Evolutionary conservation across 2,329 filamentous ascomycete species (phyloP), one percentile per base, ranked within the genome.

Genomic region (Graphilbum sp.): DNA sequence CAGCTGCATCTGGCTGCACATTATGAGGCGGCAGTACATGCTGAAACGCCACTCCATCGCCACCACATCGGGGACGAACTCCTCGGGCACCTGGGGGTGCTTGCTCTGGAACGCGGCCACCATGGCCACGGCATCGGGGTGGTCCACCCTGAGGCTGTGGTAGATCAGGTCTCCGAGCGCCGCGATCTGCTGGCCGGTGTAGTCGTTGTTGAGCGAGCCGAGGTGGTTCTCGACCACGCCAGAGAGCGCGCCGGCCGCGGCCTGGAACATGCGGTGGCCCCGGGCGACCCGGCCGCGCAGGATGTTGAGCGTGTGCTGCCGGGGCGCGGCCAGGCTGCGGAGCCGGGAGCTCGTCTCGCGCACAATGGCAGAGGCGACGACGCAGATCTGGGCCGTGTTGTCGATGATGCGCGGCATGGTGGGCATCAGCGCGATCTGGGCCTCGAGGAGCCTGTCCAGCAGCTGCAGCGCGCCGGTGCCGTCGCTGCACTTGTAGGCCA

Each of bases 1-100:
- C 29, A 95, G 64, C 51, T 93, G 84, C 85, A 96, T 94, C 50
- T 88, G 83, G 27, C 82, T 79, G 41, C 83, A 88, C 50, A 71
- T 75, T 37, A 95, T 77, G 46, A 88, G 75, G 46, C 73, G 79
- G 48, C 73, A 74, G 37, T 82, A 61, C 2, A 79, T 61, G 32
- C 64, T 63, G 47, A 94, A 75, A 36, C 74, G 77, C 78, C 82
- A 92, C 39, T 75, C 67, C 37, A 66, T 62, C 1, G 65, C 57
- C 15, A 80, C 61, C 0, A 75, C 61, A 9, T 70, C 66, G 1
- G 61, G 50, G 1, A 61, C 60, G 40, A 57, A 57, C 3, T 51
- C 54, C 3, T 46, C 43, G 8, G 58, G 49, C 19, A 69, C 53
- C 9, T 57, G 43, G 0, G 65, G 63, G 39, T 58, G 48, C 7